Evolutionary conservation across 441 rosid species (phyloP).

Genomic region (Viola pubescens): DNA sequence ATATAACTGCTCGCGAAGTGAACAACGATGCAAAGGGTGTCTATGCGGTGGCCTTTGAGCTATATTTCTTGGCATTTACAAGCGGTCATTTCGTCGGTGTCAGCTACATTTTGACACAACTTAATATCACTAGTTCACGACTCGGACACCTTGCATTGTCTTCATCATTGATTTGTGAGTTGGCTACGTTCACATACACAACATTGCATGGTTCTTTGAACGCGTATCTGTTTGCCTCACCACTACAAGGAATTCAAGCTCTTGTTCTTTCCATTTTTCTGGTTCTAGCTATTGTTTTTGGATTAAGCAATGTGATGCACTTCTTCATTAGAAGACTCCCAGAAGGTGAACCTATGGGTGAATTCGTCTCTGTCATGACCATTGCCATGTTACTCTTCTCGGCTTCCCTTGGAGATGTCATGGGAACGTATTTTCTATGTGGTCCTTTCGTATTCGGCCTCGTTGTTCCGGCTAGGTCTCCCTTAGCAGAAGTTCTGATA

Average conservation of each 20-base stretch:
- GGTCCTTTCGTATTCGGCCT: conserved; percentile 29
- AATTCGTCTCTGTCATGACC: conserved; percentile 8
- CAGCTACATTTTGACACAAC: conserved; percentile 11
- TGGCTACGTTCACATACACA: neutral
- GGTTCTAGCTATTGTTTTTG: neutral
- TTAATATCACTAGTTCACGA: conserved; percentile 25
- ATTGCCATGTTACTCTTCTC: conserved; percentile 13
- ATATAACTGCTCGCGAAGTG: neutral
- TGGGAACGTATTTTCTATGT: conserved; percentile 15
- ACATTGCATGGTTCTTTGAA: conserved; percentile 7
- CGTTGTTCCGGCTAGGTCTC: conserved; percentile 19
- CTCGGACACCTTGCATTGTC: conserved; percentile 32
- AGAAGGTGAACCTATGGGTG: conserved; percentile 24
- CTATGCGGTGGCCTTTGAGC: neutral
- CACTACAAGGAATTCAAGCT: neutral
- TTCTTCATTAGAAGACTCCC: conserved; percentile 27
- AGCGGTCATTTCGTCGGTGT: conserved; percentile 25
- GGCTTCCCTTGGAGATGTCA: conserved; percentile 10
- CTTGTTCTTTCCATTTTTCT: neutral
- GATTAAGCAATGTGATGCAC: conserved; percentile 8
- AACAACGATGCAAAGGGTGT: neutral
- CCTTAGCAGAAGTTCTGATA: conserved; percentile 12
- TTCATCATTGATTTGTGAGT: conserved; percentile 21
- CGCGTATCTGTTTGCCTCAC: neutral
- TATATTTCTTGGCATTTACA: neutral